phyloP scores from a whole-genome alignment of 306 rosid genomes.

The Castanopsis chinensis region DNA sequence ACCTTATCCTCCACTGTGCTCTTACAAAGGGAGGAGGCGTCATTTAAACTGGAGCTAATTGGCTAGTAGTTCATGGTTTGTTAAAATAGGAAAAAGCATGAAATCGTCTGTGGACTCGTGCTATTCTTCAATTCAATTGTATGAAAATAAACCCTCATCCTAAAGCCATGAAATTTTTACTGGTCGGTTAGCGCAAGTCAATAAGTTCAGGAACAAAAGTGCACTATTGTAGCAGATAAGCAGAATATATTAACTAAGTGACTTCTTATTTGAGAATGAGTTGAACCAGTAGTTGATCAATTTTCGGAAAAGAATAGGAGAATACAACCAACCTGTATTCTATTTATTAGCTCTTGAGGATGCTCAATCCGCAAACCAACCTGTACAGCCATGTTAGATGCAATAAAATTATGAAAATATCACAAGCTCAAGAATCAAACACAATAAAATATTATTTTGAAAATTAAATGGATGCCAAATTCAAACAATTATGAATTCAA shows the following conservation, averaged over 20 bases:
- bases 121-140: background rate
- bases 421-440: conserved; percentile 7
- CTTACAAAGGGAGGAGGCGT: too few species aligned
- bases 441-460: conserved; percentile 8
- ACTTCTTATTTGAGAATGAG: background rate
- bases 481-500: background rate
- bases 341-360: conserved; percentile 87
- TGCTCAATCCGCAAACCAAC: conserved; percentile 96
- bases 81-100: background rate
- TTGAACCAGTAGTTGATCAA: conserved; percentile 4
- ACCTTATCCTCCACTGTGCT: too few species aligned
- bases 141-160: background rate
- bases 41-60: too few species aligned
- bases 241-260: background rate
- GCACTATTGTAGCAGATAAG: background rate
- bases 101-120: background rate
- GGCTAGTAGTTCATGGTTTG: background rate
- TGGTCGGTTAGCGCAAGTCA: background rate
- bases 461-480: conserved; percentile 11
- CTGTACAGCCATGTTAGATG: conserved; percentile 45
- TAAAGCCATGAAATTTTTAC: background rate
- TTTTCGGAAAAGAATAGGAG: conserved; percentile 2
- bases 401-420: conserved; percentile 16
- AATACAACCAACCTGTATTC: conserved; percentile 66
- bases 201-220: background rate